Conservation (phyloP, 169 alveolate genomes). For the Neospora caninum region DNA sequence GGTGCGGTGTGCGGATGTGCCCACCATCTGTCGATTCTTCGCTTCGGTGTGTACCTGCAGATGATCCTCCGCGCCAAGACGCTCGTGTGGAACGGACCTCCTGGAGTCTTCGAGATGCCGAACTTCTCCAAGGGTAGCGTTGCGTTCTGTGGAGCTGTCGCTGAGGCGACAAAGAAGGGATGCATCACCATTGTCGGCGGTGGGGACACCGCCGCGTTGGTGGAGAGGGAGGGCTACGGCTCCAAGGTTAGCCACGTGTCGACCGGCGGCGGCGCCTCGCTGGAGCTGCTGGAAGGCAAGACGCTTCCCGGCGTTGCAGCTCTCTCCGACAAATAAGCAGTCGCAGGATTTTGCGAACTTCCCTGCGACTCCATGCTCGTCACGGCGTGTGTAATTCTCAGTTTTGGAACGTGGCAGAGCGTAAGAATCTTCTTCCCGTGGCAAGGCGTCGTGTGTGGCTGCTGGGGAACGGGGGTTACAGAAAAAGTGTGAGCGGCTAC, state of each 20-base stretch:
- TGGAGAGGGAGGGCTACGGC: conserved; percentile 87
- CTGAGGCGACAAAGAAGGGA: conserved; percentile 92
- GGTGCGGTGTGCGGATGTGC: too few species aligned
- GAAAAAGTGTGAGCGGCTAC: background rate
- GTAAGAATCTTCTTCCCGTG: background rate
- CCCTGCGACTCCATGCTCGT: background rate
- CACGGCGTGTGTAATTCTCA: background rate
- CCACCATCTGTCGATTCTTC: background rate
- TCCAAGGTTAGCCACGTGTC: conserved; percentile 93
- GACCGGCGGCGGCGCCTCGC: conserved; percentile 99
- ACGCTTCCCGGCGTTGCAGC: conserved; percentile 96
- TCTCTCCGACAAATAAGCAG: conserved; percentile 70
- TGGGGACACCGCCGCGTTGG: conserved; percentile 97
- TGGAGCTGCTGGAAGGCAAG: conserved; percentile 97
- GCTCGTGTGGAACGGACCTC: conserved; percentile 82
- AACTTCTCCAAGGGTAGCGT: conserved; percentile 69
- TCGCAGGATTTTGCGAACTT: background rate
- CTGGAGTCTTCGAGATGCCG: conserved; percentile 79
- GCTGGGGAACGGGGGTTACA: background rate
- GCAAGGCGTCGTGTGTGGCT: background rate
- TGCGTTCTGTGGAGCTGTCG: conserved; percentile 74
- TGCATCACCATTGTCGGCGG: conserved; percentile 94
- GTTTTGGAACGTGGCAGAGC: background rate
- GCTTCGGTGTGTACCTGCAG: background rate
- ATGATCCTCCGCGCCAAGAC: conserved; percentile 74